Evolutionary conservation across 2,329 filamentous ascomycete species (phyloP).

Genomic region (Trichoderma sp.): DNA sequence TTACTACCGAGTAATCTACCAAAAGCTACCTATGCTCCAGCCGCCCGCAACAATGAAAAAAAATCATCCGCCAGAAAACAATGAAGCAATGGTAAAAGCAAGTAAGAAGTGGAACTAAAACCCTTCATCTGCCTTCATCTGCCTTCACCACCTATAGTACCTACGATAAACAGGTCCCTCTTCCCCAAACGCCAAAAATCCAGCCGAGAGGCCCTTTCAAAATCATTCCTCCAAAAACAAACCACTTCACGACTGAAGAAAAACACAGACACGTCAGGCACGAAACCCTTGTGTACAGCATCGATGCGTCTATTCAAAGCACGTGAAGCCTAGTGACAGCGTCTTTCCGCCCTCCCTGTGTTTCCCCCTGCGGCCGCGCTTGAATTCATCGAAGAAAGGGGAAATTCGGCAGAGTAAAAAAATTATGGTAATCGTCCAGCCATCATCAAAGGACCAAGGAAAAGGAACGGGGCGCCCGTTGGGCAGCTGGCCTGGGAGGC

Average conservation of each 20-base stretch:
- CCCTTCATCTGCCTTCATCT: neutral
- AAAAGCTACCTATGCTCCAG: neutral
- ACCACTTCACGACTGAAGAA: neutral
- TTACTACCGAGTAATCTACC: too few species aligned
- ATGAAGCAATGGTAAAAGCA: too few species aligned
- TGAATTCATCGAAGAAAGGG: conserved; percentile 14
- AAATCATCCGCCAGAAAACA: too few species aligned
- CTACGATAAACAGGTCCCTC: neutral
- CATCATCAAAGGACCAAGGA: neutral
- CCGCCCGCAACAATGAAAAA: neutral
- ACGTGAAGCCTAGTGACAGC: conserved; percentile 15
- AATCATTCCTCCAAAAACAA: neutral
- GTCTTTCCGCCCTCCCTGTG: neutral
- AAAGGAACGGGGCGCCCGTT: neutral
- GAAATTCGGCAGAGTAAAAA: neutral
- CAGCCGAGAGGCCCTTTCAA: conserved; percentile 5
- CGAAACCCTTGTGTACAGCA: conserved; percentile 2
- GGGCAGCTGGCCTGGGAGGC: neutral
- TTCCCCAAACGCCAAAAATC: conserved; percentile 26
- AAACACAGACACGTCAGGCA: conserved; percentile 4
- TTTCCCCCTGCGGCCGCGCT: neutral
- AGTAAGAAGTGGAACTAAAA: too few species aligned
- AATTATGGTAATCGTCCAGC: neutral
- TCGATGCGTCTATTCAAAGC: conserved; percentile 29
- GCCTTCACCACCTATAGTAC: conserved; percentile 6